phyloP scores from a whole-genome alignment of 805 yeast genomes.

The Lipomyces orientalis region DNA sequence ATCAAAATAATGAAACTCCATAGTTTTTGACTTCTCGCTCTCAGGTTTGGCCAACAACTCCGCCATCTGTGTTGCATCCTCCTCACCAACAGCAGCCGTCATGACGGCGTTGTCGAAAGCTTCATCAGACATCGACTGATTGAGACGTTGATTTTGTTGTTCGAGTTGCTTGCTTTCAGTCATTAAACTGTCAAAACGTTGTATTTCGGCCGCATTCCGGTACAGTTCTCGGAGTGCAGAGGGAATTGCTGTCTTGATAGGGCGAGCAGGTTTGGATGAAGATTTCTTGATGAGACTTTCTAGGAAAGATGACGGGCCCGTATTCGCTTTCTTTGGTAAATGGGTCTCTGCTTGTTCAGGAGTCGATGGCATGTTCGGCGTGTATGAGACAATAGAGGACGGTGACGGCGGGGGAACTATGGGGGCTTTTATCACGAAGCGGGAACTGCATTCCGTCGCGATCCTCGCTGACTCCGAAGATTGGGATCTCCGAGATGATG shows the following conservation, averaged over 20 bases:
- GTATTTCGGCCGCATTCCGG: not conserved
- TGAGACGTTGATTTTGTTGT: conserved; percentile 1
- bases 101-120: not conserved
- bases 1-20: conserved; percentile 11
- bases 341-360: not conserved
- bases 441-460: not conserved
- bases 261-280: not conserved
- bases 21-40: not conserved
- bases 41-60: not conserved
- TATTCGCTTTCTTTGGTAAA: not conserved
- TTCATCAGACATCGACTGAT: not conserved
- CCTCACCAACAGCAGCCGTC: conserved; percentile 9
- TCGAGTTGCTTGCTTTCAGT: conserved; percentile 1
- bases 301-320: not conserved
- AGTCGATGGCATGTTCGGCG: not conserved
- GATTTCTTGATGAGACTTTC: not conserved
- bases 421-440: not conserved
- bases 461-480: not conserved
- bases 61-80: conserved; percentile 10
- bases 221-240: not conserved
- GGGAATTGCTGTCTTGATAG: not conserved
- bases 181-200: not conserved
- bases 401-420: not conserved
- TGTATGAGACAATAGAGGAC: not conserved
- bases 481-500: not conserved